Base-by-base conservation (phyloP, 1,139 yeast species). In the Yamadazyma membranifaciens region DNA sequence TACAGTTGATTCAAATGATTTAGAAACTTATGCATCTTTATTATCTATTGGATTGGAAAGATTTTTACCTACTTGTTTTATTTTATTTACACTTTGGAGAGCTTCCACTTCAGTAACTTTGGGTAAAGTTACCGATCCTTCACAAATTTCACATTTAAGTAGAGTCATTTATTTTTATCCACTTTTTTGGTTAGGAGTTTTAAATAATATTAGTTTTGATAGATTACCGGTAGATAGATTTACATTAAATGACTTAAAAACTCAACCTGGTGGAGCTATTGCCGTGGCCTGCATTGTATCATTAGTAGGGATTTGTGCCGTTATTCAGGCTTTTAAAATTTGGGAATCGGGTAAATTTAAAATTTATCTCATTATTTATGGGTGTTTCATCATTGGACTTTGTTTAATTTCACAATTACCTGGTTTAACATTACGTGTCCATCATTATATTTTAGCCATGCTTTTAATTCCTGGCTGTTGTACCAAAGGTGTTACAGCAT, bases 201-300 rank as follows among this genome's bases (percentile, higher is more conserved):
- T 89, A 53, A 91, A 91, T 57, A 89, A 89, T 59, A 75, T 87
- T 53, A 88, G 96, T 0, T 89, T 91, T 62, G 97, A 88, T 54
- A 67, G 91, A 46, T 64, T 92, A 14, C 96, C 97, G 0, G 82
- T 91, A 10, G 98, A 92, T 56, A 68, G 98, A 43, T 67, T 92
- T 35, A 85, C 94, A 0, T 53, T 80, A 2, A 63, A 68, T 7
- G 98, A 91, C 56, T 66, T 92, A 31, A 77, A 73, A 47, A 75
- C 76, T 29, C 91, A 84, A 59, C 81, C 91, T 0, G 96, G 96
- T 0, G 89, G 95, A 0, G 58, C 86, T 40, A 45, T 80, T 0
- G 87, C 96, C 0, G 80, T 87, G 0, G 49, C 75, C 1, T 59
- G 73, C 0, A 73, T 87, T 1, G 56, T 77, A 0, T 44, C 65